Base-by-base conservation (phyloP, 139 green algal genomes). In the Closterium sp. region DNA sequence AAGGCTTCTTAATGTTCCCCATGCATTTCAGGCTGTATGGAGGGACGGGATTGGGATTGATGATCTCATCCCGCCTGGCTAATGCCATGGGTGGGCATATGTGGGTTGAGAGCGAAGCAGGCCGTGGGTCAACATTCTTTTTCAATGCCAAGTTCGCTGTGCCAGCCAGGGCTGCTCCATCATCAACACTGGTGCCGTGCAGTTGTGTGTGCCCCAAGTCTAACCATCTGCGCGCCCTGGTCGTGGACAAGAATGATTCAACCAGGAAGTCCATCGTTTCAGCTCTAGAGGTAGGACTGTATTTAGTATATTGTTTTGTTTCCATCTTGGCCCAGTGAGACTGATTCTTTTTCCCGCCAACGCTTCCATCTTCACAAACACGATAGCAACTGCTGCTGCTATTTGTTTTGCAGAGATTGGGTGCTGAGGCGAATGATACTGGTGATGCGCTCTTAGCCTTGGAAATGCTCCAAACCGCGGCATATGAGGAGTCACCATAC, bases 61-160 rank as follows among this genome's bases (percentile, higher is more conserved):
- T 92, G 23, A 92, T 92, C 43, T 90, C 84, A 28, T 90, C 90
- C 1, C 91, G 90, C 10, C 34, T 92, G n/a, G 90, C 90, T 6
- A 76, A 81, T 34, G 84, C 90, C 25, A 92, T 92, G 90, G 90
- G 34, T 28, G 90, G 90, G 5, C 34, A 33, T 28, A 92, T 92
- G 90, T 92, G 90, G 90, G 90, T 92, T n/a, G 90, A 92, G 19
- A 86, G 36, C 33, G 90, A 92, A 8, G 90, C 90, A 36, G 90
- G 90, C 7, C 4, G 16, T 9, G 90, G 90, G 3, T 86, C 34
- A 1, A 92, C 84, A 0, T 92, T 92, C 34, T 90, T 33, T 34
- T 92, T 92, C 32, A 92, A 84, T 76, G 55, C 55, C 12, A 28
- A 76, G 55, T 76, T 76, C 55, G 9, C 55, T 19, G 25, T 76